These are phyloP conservation scores for Collybia mongolica DNA, from an alignment of 768 basidiomycete species.

Conservation along the genomic window DNA sequence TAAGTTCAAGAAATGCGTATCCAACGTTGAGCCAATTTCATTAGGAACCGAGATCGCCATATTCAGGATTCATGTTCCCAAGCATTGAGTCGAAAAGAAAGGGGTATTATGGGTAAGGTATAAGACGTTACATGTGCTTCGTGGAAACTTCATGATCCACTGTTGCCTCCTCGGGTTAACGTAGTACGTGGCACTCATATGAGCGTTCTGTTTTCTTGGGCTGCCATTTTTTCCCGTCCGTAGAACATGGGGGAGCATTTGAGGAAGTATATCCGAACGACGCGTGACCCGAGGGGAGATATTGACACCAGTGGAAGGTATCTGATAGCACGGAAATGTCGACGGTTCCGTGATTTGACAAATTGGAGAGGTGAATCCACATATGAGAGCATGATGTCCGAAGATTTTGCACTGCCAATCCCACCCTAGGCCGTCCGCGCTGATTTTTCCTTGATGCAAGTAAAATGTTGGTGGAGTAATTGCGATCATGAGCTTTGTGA, in stretches of 20 bases:
- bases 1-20: too few species aligned
- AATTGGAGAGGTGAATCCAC: conserved; percentile 21
- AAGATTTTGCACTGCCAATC: conserved; percentile 88
- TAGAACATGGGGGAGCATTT: conserved; percentile 58
- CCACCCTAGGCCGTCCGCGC: conserved; percentile 71
- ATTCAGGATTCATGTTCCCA: too few species aligned
- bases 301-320: conserved; percentile 46
- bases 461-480: conserved; percentile 58
- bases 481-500: conserved; percentile 40
- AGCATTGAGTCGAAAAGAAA: conserved; percentile 20
- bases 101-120: conserved; percentile 43
- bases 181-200: conserved; percentile 76
- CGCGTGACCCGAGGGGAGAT: conserved; percentile 46
- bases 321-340: conserved; percentile 63
- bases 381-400: conserved; percentile 74
- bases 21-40: too few species aligned
- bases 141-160: conserved; percentile 55
- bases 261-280: conserved; percentile 80
- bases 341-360: conserved; percentile 3
- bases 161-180: conserved; percentile 13
- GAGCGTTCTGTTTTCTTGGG: conserved; percentile 55
- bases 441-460: conserved; percentile 50
- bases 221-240: conserved; percentile 71
- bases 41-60: too few species aligned
- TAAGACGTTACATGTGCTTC: conserved; percentile 69